Conservation (phyloP, 306 rosid species). For the Begonia peltatifolia region DNA sequence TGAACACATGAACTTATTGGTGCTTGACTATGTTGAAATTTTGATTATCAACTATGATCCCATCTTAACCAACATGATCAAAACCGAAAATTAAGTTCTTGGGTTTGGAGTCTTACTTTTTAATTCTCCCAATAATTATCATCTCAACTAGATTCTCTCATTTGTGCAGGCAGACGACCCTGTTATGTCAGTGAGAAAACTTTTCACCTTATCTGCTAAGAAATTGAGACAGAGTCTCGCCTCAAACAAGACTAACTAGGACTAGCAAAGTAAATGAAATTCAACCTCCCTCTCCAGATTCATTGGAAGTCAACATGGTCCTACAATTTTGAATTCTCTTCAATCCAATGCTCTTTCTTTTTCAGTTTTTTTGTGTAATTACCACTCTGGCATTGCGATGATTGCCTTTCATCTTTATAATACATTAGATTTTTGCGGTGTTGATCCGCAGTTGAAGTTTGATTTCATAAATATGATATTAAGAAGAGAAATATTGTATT, state of each 20-base stretch:
- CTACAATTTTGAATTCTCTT: neutral
- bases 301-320: neutral
- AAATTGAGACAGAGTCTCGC: constrained; percentile 33
- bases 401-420: too few relatives aligned
- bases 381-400: too few relatives aligned
- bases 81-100: neutral
- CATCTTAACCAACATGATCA: too few relatives aligned
- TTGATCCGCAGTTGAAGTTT: neutral
- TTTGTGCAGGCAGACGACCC: constrained; percentile 87
- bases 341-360: neutral
- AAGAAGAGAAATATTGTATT: neutral
- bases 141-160: neutral
- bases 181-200: constrained; percentile 49
- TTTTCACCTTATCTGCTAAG: constrained; percentile 55
- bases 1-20: too few relatives aligned
- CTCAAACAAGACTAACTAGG: constrained; percentile 1
- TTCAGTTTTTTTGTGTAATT: neutral
- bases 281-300: neutral
- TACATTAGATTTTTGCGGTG: too few relatives aligned
- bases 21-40: neutral
- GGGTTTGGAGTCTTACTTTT: neutral
- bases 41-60: neutral
- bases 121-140: neutral
- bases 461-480: neutral
- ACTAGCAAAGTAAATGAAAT: neutral